phyloP scores from a whole-genome alignment of 805 yeast genomes.

The Candida rishiriensis region DNA sequence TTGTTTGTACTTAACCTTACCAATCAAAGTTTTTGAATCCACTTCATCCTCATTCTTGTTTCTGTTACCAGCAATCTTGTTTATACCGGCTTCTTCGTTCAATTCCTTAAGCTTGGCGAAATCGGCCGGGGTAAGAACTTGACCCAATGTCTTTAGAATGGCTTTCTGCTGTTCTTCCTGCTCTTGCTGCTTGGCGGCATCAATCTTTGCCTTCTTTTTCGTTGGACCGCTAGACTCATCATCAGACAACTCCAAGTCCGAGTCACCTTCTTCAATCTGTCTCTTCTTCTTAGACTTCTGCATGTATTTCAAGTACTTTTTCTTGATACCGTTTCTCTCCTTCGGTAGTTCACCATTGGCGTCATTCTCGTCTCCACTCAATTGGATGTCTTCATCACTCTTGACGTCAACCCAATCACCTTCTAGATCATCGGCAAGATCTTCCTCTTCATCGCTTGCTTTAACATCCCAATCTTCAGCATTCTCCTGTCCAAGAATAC shows the following conservation, averaged over 20 bases:
- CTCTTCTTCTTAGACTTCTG: constrained; percentile 25
- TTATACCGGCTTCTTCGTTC: constrained; percentile 78
- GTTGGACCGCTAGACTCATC: constrained; percentile 33
- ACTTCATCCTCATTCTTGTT: constrained; percentile 75
- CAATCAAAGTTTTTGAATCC: constrained; percentile 72
- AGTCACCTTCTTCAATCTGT: constrained; percentile 32
- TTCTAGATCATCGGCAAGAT: constrained; percentile 55
- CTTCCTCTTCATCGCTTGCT: constrained; percentile 50
- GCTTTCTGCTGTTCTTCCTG: constrained; percentile 48
- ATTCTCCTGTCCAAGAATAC: constrained; percentile 47
- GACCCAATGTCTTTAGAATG: constrained; percentile 47
- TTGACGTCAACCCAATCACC: constrained; percentile 93
- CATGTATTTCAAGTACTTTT: constrained; percentile 31
- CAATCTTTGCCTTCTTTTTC: constrained; percentile 32
- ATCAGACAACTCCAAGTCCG: constrained; percentile 51
- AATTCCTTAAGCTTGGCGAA: constrained; percentile 92
- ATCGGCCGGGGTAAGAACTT: constrained; percentile 93
- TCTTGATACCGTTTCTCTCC: constrained; percentile 31
- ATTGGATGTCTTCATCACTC: constrained; percentile 69
- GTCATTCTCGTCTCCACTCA: constrained; percentile 48
- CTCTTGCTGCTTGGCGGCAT: constrained; percentile 25
- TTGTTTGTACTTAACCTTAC: constrained; percentile 78
- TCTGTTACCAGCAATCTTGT: constrained; percentile 62
- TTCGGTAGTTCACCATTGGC: constrained; percentile 31
- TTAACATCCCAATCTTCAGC: constrained; percentile 62